These are phyloP conservation scores for Mycena crocata DNA, from an alignment of 768 basidiomycete genomes.

Conservation along the genomic window DNA sequence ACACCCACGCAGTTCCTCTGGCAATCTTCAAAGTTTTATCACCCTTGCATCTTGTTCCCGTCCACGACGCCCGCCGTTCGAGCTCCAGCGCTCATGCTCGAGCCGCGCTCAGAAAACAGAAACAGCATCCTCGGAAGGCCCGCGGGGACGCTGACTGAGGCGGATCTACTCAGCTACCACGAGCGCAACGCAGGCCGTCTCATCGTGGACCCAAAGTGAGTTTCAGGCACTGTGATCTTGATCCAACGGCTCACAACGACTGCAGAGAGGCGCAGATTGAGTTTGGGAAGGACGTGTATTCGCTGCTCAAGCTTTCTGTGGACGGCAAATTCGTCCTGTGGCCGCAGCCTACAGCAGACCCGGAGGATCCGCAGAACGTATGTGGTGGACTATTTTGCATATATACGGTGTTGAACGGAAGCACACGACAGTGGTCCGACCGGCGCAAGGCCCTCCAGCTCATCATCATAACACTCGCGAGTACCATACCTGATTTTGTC, in stretches of 20 bases:
- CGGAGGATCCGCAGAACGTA: constrained; percentile 74
- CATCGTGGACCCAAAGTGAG: constrained; percentile 34
- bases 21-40: not conserved
- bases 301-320: constrained; percentile 64
- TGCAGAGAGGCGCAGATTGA: constrained; percentile 70
- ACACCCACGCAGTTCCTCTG: too few species aligned
- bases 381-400: constrained; percentile 19
- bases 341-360: constrained; percentile 75
- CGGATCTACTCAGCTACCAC: constrained; percentile 30
- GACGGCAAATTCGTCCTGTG: constrained; percentile 73
- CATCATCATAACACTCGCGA: constrained; percentile 70
- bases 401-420: constrained; percentile 21
- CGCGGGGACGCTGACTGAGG: constrained; percentile 9
- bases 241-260: not conserved
- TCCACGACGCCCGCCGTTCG: not conserved
- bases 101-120: constrained; percentile 4
- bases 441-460: constrained; percentile 67
- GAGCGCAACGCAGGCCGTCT: constrained; percentile 35
- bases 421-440: constrained; percentile 55
- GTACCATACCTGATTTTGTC: constrained; percentile 76
- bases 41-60: not conserved
- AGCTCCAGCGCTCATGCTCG: constrained; percentile 17
- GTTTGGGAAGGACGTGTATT: constrained; percentile 67
- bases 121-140: constrained; percentile 8
- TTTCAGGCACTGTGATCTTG: not conserved